Evolutionary conservation across 768 basidiomycete genomes (phyloP), one percentile per base, ranked within the genome.

Genomic region (Pulveroboletus sp.): DNA sequence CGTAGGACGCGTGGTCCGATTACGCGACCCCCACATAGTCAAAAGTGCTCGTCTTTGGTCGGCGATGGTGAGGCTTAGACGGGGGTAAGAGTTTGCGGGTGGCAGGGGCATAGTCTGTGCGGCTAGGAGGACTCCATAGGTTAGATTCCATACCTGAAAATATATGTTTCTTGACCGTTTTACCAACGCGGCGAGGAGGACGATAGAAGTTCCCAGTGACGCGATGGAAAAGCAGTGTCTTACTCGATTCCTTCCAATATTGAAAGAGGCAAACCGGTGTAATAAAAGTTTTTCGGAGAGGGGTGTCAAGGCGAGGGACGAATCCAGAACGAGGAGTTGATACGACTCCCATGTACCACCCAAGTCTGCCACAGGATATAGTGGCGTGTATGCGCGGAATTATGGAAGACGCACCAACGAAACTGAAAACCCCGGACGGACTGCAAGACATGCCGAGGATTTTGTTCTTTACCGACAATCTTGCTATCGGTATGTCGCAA

Each of bases 131-230:
- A 85, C 78, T 16, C 79, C 79, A 54, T 82, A 87, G 51, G 81
- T 81, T 19, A 86, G 68, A 54, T 87, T 85, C 84, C 85, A 86
- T 24, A 86, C 63, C 16, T 82, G 77, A 24, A 86, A 63, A 14
- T 71, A 68, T 44, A 86, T 71, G 49, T 79, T 78, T 7, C 70
- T 55, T 3, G 63, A 45, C 16, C 44, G 46, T 14, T 56, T 50
- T 26, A 72, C 70, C 40, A 72, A 37, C 23, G 70, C 73, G 34
- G 77, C 77, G 10, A 87, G 73, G 36, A 86, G 72, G 39, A 80
- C 78, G 40, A 81, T 73, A 0, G 81, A 83, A 0, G 82, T 77
- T 1, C 76, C 74, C 14, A 85, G 62, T 3, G 83, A 73, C 5
- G 82, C 64, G 6, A 77, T 44, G 4, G 78, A 71, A 27, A 73